A percentile compares a stretch with the other conserved stretches of the same genome.
Evolutionary conservation across 768 basidiomycete genomes (phyloP).

Genomic region (Termitomyces sp.): DNA sequence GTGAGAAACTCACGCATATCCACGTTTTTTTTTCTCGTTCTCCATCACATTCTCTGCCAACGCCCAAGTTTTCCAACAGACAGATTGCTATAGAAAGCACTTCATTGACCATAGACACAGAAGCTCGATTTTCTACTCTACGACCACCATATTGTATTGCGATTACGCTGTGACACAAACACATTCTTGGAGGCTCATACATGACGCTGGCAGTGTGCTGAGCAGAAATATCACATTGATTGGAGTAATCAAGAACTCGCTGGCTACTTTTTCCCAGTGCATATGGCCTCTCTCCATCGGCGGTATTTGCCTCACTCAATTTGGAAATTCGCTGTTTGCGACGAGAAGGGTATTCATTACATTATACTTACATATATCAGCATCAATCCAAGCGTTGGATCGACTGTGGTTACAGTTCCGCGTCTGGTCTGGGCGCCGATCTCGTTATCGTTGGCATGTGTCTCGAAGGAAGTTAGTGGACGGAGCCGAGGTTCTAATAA

Average conservation of each 20-base stretch:
- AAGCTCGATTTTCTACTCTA: background rate
- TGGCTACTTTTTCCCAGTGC: background rate
- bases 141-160: background rate
- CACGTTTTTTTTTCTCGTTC: slow-evolving; percentile 5
- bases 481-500: too few relatives aligned
- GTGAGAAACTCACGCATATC: slow-evolving; percentile 9
- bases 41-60: background rate
- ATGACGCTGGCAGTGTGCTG: background rate
- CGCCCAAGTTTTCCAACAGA: background rate
- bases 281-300: background rate
- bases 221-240: background rate
- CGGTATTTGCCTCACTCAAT: background rate
- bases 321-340: background rate
- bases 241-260: background rate
- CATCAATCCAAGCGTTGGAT: background rate
- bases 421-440: too few relatives aligned
- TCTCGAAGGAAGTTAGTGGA: too few relatives aligned
- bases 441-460: too few relatives aligned
- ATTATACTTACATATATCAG: background rate
- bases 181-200: background rate
- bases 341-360: background rate
- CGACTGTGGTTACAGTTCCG: too few relatives aligned
- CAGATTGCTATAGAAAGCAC: background rate
- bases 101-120: background rate
- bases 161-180: background rate